These are phyloP conservation scores for Solanum hybrid DNA, from an alignment of 305 asterid species.

Conservation along the genomic window DNA sequence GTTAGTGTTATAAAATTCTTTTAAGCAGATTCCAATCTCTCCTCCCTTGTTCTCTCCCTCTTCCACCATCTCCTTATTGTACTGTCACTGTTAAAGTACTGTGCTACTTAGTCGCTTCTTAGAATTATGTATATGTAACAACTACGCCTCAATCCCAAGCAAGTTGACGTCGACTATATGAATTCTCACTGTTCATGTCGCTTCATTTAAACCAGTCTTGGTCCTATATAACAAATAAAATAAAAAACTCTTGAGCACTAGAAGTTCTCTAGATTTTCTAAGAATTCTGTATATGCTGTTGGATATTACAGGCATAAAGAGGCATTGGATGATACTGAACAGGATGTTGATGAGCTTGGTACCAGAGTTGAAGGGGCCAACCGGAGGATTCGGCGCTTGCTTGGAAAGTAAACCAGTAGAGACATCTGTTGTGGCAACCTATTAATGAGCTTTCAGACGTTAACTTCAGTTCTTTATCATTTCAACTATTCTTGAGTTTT, in stretches of 20 bases:
- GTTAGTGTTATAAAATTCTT: conserved; percentile 15
- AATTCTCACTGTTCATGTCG: not conserved
- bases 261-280: not conserved
- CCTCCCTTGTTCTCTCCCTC: not conserved
- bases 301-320: conserved; percentile 55
- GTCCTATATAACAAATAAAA: not conserved
- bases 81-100: not conserved
- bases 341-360: conserved; percentile 63
- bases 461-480: not conserved
- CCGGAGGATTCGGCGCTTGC: conserved; percentile 42
- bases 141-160: not conserved
- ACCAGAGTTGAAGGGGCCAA: conserved; percentile 64
- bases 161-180: not conserved
- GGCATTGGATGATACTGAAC: conserved; percentile 53
- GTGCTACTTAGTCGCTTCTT: not conserved
- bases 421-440: not conserved
- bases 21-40: not conserved
- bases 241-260: not conserved
- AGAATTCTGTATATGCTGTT: not conserved
- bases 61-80: not conserved
- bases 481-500: not conserved
- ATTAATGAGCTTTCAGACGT: not conserved
- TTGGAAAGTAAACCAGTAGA: conserved; percentile 31
- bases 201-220: not conserved
- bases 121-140: not conserved